phyloP scores from a whole-genome alignment of 768 basidiomycete species.

The Boletus sensibilis region DNA sequence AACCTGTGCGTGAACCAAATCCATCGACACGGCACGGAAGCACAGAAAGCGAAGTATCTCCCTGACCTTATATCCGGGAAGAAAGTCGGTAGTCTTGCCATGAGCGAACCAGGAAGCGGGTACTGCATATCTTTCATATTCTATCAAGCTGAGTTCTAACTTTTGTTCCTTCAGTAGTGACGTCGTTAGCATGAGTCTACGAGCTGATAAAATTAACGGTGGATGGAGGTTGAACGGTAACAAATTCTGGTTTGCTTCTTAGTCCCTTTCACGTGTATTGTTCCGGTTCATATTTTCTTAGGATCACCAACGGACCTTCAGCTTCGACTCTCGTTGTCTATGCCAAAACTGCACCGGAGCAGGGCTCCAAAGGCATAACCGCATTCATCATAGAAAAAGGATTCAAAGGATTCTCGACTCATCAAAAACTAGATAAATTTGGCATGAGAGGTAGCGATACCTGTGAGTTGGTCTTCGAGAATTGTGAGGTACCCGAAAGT shows the following conservation, averaged over 20 bases:
- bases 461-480: slow-evolving; percentile 88
- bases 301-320: slow-evolving; percentile 94
- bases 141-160: not conserved
- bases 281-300: slow-evolving; percentile 28
- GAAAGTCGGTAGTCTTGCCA: slow-evolving; percentile 87
- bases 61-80: slow-evolving; percentile 75
- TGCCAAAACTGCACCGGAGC: slow-evolving; percentile 79
- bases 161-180: slow-evolving; percentile 51
- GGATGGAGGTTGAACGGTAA: slow-evolving; percentile 84
- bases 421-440: slow-evolving; percentile 91
- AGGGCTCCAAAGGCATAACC: slow-evolving; percentile 85
- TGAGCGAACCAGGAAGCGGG: slow-evolving; percentile 91
- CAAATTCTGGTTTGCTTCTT: slow-evolving; percentile 77
- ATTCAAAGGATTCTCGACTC: slow-evolving; percentile 83
- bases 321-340: slow-evolving; percentile 93
- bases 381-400: slow-evolving; percentile 86
- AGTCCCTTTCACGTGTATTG: not conserved
- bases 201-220: slow-evolving; percentile 72
- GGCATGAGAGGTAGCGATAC: slow-evolving; percentile 97
- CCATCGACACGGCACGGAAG: slow-evolving; percentile 76
- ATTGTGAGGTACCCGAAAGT: slow-evolving; percentile 89
- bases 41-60: slow-evolving; percentile 80
- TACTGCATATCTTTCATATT: slow-evolving; percentile 5
- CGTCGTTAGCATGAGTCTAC: slow-evolving; percentile 90
- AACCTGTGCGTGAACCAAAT: slow-evolving; percentile 89